phyloP scores from a whole-genome alignment of 768 basidiomycete species.

The Suillus paluster region DNA sequence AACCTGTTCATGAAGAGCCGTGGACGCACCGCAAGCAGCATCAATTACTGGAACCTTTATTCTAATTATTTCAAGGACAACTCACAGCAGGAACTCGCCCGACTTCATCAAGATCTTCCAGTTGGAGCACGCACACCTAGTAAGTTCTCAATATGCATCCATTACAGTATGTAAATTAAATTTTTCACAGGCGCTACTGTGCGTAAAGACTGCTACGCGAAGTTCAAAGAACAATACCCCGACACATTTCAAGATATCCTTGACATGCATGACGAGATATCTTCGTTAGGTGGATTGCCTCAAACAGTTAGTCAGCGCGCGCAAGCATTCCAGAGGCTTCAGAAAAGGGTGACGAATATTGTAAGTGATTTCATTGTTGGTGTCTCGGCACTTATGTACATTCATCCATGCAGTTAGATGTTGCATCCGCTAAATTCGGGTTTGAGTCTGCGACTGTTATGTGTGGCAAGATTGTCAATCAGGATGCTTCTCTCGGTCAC shows the following conservation, averaged over 20 bases:
- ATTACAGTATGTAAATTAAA: no score
- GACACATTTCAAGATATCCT: no score
- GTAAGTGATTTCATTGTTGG: no score
- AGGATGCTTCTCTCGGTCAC: constrained; percentile 4
- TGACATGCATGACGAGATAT: background rate
- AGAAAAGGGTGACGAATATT: no score
- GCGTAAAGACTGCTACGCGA: no score
- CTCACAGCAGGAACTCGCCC: constrained; percentile 10
- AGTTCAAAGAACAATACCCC: no score
- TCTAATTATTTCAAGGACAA: constrained; percentile 2
- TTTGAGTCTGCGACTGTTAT: background rate
- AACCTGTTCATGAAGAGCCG: constrained; percentile 13
- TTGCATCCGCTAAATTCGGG: no score
- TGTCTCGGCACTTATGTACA: no score
- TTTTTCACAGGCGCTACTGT: no score
- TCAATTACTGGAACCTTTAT: constrained; percentile 9
- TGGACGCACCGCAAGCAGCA: background rate
- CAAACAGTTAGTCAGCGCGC: constrained; percentile 1
- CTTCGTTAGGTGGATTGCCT: background rate
- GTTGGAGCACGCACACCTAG: no score
- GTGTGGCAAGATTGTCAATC: constrained; percentile 13
- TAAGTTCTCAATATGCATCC: background rate
- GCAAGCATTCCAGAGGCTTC: background rate
- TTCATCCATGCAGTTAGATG: no score
- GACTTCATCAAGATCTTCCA: no score